These are phyloP conservation scores for Xylariaceae sp. DNA, from an alignment of 2,329 filamentous ascomycete species.

Conservation along the genomic window DNA sequence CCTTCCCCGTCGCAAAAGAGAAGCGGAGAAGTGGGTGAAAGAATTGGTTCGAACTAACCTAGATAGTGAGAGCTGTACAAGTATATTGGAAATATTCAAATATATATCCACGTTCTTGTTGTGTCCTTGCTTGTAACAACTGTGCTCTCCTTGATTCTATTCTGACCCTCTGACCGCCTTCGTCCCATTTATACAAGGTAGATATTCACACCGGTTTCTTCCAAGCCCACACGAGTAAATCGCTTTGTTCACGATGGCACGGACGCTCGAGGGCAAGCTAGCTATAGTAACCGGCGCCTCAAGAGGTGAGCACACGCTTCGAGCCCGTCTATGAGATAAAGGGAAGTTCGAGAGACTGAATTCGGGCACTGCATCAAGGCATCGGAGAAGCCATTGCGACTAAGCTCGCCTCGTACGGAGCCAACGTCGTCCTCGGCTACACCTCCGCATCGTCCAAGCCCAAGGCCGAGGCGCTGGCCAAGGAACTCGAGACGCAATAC, in stretches of 20 bases:
- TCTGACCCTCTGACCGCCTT: too few species aligned
- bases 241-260: constrained; percentile 17
- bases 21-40: not conserved
- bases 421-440: constrained; percentile 65
- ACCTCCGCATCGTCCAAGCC: constrained; percentile 41
- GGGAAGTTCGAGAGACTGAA: not conserved
- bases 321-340: not conserved
- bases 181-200: too few species aligned
- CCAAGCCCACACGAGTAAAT: not conserved
- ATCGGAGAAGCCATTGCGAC: constrained; percentile 62
- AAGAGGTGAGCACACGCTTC: constrained; percentile 49
- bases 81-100: too few species aligned
- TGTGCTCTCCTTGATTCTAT: too few species aligned
- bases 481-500: constrained; percentile 50
- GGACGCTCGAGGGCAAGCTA: constrained; percentile 63
- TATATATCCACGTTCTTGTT: too few species aligned
- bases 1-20: too few species aligned
- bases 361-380: constrained; percentile 40
- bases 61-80: too few species aligned
- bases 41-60: too few species aligned
- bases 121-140: too few species aligned
- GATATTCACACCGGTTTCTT: too few species aligned
- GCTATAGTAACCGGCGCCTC: constrained; percentile 76
- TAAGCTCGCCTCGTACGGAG: constrained; percentile 68
- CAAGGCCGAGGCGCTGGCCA: constrained; percentile 56